Conservation (phyloP, 2,329 filamentous ascomycete species). For the Venturia nashicola region DNA sequence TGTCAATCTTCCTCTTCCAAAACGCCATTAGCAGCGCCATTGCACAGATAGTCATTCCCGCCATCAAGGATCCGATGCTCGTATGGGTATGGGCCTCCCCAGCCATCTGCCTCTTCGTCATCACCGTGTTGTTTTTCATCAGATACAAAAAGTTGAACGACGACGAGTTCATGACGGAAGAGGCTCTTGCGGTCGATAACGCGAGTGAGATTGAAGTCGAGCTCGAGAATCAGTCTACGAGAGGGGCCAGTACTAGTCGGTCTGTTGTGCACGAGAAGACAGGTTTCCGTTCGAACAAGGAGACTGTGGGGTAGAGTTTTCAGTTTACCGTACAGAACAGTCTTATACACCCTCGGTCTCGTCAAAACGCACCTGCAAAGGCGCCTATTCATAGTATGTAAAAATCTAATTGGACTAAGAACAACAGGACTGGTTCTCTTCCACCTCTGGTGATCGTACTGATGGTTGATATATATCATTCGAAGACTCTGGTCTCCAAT, state of each 20-base stretch:
- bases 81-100: conserved; percentile 38
- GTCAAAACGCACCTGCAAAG: too few relatives aligned
- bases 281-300: not conserved
- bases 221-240: too few relatives aligned
- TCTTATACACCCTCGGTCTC: too few relatives aligned
- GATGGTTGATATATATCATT: too few relatives aligned
- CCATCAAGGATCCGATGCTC: conserved; percentile 34
- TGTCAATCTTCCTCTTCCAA: conserved; percentile 29
- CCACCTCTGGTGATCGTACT: too few relatives aligned
- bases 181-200: conserved; percentile 3
- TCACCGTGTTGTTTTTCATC: conserved; percentile 37
- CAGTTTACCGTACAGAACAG: too few relatives aligned
- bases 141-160: conserved; percentile 34
- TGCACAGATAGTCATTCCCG: conserved; percentile 30
- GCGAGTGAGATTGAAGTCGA: not conserved
- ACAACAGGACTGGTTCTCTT: too few relatives aligned
- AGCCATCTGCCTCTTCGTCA: conserved; percentile 34
- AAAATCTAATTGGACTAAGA: too few relatives aligned
- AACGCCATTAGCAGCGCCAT: conserved; percentile 28
- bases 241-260: not conserved
- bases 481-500: too few relatives aligned
- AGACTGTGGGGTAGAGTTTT: not conserved
- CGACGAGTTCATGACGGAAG: conserved; percentile 31
- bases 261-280: not conserved
- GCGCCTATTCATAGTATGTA: too few relatives aligned